phyloP scores from a whole-genome alignment of 768 basidiomycete species.

The Boletus huronensis region DNA sequence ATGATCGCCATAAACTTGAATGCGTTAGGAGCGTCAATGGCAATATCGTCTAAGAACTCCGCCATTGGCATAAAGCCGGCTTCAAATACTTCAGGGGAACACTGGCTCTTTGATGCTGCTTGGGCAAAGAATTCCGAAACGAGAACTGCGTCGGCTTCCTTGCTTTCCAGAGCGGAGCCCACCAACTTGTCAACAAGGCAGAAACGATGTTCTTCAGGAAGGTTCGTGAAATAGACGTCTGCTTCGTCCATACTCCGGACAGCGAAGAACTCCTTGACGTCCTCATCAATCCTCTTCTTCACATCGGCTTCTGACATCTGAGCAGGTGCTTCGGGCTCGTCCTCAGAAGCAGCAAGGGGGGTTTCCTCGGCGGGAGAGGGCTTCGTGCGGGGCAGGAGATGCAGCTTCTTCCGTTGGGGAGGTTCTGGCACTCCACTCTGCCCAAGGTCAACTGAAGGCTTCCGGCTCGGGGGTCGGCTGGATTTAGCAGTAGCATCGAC shows the following conservation, averaged over 20 bases:
- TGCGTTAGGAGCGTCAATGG: slow-evolving; percentile 87
- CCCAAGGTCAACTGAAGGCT: slow-evolving; percentile 49
- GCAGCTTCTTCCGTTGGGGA: slow-evolving; percentile 62
- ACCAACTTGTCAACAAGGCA: slow-evolving; percentile 75
- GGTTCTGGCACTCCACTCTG: slow-evolving; percentile 45
- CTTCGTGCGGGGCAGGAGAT: slow-evolving; percentile 76
- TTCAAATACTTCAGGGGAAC: slow-evolving; percentile 61
- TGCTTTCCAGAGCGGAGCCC: slow-evolving; percentile 71
- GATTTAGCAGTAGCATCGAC: slow-evolving; percentile 53
- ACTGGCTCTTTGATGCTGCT: slow-evolving; percentile 57
- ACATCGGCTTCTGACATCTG: slow-evolving; percentile 67
- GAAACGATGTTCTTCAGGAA: slow-evolving; percentile 62
- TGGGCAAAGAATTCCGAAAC: slow-evolving; percentile 72
- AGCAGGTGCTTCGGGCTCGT: slow-evolving; percentile 43
- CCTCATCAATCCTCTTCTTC: slow-evolving; percentile 73
- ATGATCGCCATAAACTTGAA: slow-evolving; percentile 72
- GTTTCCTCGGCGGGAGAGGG: slow-evolving; percentile 47
- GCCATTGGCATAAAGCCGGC: slow-evolving; percentile 66
- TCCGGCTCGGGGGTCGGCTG: slow-evolving; percentile 48
- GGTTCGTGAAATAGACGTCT: slow-evolving; percentile 75
- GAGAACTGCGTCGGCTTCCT: slow-evolving; percentile 74
- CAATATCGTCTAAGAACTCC: slow-evolving; percentile 83
- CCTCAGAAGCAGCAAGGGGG: slow-evolving; percentile 45
- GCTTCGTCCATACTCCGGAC: slow-evolving; percentile 85
- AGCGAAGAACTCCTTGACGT: slow-evolving; percentile 82